Conservation (phyloP, 2,329 filamentous ascomycete genomes). For the Apiospora hydei region DNA sequence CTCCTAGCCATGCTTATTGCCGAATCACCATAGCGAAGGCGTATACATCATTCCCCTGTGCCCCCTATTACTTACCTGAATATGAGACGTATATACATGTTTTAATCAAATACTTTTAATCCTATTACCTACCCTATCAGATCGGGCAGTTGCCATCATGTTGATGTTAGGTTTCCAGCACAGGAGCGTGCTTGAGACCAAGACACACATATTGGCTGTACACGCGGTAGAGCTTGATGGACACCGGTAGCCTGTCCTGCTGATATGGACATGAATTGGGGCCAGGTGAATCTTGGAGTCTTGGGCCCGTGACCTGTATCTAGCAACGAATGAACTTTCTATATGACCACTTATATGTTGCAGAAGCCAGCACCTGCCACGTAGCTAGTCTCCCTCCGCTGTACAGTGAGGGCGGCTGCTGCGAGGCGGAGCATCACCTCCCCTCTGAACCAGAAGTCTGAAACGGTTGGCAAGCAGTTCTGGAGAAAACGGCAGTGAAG, state of each 20-base stretch:
- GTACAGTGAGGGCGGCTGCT: neutral
- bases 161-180: neutral
- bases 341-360: neutral
- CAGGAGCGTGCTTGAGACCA: neutral
- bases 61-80: neutral
- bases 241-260: too few relatives aligned
- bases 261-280: neutral
- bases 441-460: neutral
- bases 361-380: neutral
- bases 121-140: neutral
- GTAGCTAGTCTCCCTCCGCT: neutral
- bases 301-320: neutral
- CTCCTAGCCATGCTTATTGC: neutral
- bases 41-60: neutral
- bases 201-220: neutral
- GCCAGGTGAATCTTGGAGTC: neutral
- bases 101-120: slow-evolving; percentile 7
- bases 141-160: neutral
- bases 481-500: neutral
- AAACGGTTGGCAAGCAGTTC: neutral
- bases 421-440: neutral
- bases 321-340: neutral
- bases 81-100: slow-evolving; percentile 11
- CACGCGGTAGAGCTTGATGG: neutral
- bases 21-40: neutral